Percentiles rank a stretch among this genome's conserved stretches.
Conservation (phyloP, 176 grass and related monocot genomes). For the sorghum (Sorghum bicolor) region Sorghum_bicolor_NCBIv3 NC_012872.2:4622501-4623000, state of each 20-base stretch:
- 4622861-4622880: constrained; percentile 28
- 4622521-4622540: neutral
- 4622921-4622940: neutral
- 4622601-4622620: neutral
- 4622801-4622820: constrained; percentile 59
- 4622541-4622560: neutral
- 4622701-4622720: neutral
- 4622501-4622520: neutral
- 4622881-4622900: neutral
- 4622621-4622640: neutral
- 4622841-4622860: constrained; percentile 56
- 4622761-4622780: constrained; percentile 73
- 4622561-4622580: neutral
- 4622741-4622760: constrained; percentile 31
- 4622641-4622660: neutral
- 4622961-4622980: neutral
- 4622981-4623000: neutral
- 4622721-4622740: neutral
- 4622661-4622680: neutral
- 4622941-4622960: neutral
- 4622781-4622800: constrained; percentile 82
- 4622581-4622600: neutral
- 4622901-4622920: neutral
- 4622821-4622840: constrained; percentile 57
- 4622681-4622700: neutral